Evolutionary conservation across 129 eudicot genomes (phyloP).

Genomic region (sunflower (Helianthus annuus)): HanXRQr2.0-SUNRISE NC_035440.2:52767859-52768358

Average conservation of each 20-base stretch:
- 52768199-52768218: neutral
- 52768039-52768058: neutral
- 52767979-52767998: slow-evolving; percentile 1
- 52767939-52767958: slow-evolving; percentile 14
- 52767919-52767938: slow-evolving; percentile 13
- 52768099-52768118: slow-evolving; percentile 12
- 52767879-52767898: slow-evolving; percentile 12
- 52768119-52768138: neutral
- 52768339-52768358: too few relatives aligned
- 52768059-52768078: slow-evolving; percentile 9
- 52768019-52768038: slow-evolving; percentile 13
- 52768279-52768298: too few relatives aligned
- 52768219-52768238: too few relatives aligned
- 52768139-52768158: slow-evolving; percentile 10
- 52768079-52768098: slow-evolving; percentile 7
- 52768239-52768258: neutral
- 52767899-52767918: slow-evolving; percentile 5
- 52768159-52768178: slow-evolving; percentile 5
- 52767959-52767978: neutral
- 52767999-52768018: slow-evolving; percentile 13
- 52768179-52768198: slow-evolving; percentile 4
- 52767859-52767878: neutral
- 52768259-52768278: too few relatives aligned
- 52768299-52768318: too few relatives aligned
- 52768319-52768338: too few relatives aligned